These are phyloP conservation scores for Calocybe gangraenosa DNA, from an alignment of 768 basidiomycete species.

Conservation along the genomic window DNA sequence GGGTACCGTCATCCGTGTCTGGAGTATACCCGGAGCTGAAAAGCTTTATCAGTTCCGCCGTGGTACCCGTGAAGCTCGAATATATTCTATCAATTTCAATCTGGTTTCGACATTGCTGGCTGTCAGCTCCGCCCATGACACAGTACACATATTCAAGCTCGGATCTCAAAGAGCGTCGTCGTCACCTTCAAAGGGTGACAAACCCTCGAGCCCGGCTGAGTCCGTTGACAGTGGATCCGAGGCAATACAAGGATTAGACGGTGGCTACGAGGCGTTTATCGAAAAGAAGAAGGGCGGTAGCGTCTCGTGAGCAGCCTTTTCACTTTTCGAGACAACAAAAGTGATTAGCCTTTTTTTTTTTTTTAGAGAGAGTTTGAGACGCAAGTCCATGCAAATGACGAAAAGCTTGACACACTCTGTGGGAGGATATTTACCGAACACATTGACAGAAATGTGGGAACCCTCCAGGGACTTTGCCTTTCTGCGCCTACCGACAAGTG, in stretches of 20 bases:
- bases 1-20: slow-evolving; percentile 96
- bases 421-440: slow-evolving; percentile 83
- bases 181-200: too few relatives aligned
- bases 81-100: slow-evolving; percentile 84
- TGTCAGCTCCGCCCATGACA: slow-evolving; percentile 89
- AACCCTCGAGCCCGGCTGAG: slow-evolving; percentile 56
- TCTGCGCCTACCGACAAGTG: slow-evolving; percentile 73
- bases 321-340: background rate
- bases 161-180: too few relatives aligned
- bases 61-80: slow-evolving; percentile 81
- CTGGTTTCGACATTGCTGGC: slow-evolving; percentile 76
- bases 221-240: slow-evolving; percentile 32
- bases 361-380: slow-evolving; percentile 47
- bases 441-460: slow-evolving; percentile 95
- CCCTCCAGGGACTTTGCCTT: slow-evolving; percentile 93
- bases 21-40: slow-evolving; percentile 86
- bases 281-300: slow-evolving; percentile 67
- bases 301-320: slow-evolving; percentile 45
- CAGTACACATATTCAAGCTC: slow-evolving; percentile 95
- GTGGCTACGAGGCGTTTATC: slow-evolving; percentile 83
- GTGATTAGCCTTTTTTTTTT: background rate
- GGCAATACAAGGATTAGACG: slow-evolving; percentile 58
- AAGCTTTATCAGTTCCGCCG: slow-evolving; percentile 94
- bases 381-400: slow-evolving; percentile 71
- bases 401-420: slow-evolving; percentile 73